Conservation (phyloP, 202 grass and related monocot genomes). For the Thinopyrum obtusiflorum region DNA sequence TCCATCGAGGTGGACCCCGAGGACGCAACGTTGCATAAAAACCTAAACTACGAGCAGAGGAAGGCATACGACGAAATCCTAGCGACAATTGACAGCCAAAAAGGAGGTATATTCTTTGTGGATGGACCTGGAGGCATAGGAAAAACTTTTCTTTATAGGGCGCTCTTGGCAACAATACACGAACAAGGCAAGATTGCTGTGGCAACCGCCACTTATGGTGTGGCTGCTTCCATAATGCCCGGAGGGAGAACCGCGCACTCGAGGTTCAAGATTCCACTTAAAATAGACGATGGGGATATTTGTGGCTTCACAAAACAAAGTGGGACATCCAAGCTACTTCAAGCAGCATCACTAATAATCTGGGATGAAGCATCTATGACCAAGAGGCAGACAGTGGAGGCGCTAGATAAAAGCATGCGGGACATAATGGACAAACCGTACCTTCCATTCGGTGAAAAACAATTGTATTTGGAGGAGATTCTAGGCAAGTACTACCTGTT, state of each 20-base stretch:
- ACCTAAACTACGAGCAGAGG: not conserved
- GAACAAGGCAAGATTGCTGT: not conserved
- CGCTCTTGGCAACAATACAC: not conserved
- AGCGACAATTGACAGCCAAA: not conserved
- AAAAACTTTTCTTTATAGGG: not conserved
- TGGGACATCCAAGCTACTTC: not conserved
- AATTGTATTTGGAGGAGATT: not conserved
- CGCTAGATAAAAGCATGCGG: not conserved
- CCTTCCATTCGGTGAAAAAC: not conserved
- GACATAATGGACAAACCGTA: not conserved
- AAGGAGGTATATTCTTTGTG: not conserved
- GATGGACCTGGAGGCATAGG: not conserved
- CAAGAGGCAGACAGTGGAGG: not conserved
- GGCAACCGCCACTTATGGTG: not conserved
- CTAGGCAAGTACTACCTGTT: not conserved
- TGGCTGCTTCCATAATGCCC: not conserved
- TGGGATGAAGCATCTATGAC: not conserved
- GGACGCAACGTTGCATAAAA: not conserved
- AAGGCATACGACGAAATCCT: not conserved
- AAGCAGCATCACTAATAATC: not conserved
- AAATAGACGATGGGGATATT: not conserved
- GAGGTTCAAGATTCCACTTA: not conserved
- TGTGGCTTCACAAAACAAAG: not conserved
- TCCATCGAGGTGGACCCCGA: not conserved
- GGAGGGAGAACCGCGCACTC: not conserved